A percentile compares a stretch with the other conserved stretches of the same genome.
phyloP scores from a whole-genome alignment of 345 rosid genomes.

The Aegle marmelos region DNA sequence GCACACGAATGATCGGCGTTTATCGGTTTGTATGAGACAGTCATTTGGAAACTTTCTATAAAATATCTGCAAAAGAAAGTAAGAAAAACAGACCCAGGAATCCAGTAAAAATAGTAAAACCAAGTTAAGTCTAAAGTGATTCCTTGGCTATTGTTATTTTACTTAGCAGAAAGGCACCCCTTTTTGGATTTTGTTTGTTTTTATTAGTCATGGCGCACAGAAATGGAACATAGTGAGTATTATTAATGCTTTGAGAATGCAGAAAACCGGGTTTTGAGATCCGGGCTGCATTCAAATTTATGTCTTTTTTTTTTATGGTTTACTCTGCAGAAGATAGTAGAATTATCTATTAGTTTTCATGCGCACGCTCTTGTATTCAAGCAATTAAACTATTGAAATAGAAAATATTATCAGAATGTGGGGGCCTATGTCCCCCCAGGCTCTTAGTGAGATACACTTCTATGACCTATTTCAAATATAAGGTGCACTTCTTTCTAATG shows the following conservation, averaged over 20 bases:
- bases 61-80: neutral
- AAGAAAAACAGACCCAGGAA: conserved; percentile 29
- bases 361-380: conserved; percentile 10
- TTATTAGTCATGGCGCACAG: conserved; percentile 15
- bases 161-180: neutral
- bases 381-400: neutral
- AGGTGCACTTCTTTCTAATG: neutral
- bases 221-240: conserved; percentile 1
- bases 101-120: conserved; percentile 39
- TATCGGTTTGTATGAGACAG: conserved; percentile 1
- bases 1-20: neutral
- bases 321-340: neutral
- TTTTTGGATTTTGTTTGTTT: neutral
- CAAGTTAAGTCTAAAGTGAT: conserved; percentile 23
- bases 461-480: neutral
- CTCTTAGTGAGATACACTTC: conserved; percentile 1
- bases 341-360: conserved; percentile 6
- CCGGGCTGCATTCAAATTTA: conserved; percentile 15
- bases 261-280: conserved; percentile 31
- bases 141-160: conserved; percentile 11
- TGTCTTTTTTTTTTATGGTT: neutral
- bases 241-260: conserved; percentile 12
- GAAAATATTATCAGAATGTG: conserved; percentile 7
- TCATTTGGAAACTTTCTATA: neutral
- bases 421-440: neutral